Base-by-base conservation (phyloP, 1,284 basidiomycete species). In the Coniferiporia sulphurascens region DNA sequence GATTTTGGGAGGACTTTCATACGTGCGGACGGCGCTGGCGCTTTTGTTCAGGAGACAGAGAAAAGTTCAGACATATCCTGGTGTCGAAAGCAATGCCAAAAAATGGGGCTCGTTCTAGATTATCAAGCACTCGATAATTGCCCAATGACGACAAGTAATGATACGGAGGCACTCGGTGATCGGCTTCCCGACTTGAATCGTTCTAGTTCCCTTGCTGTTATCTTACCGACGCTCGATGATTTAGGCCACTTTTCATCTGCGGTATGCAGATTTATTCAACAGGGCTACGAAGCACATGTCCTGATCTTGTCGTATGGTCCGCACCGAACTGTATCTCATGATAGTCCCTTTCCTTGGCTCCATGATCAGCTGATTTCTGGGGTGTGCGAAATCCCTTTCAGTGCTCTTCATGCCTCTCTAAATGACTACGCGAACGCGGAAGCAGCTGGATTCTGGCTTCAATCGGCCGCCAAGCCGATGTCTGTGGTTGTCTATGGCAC, bases 231-330 rank as follows among this genome's bases (percentile, higher is more conserved):
- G 6, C 58, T 71, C 32, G 66, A 73, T 3, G 79, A 85, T 55
- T 64, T 86, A 15, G 61, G 54, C 1, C 58, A 66, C 4, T 71
- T 85, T 36, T 70, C 75, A 8, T 69, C 75, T 35, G 71, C 81
- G 3, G 65, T 75, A 0, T 87, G 85, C 69, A 71, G 68, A 50
- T 71, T 86, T 27, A 67, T 69, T 44, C 60, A 62, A 1, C 67
- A 69, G 35, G 76, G 77, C 15, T 70, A 78, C 60, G 64, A 63
- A 19, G 43, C 77, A 1, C 55, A 72, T 9, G 66, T 74, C 22
- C 68, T 76, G 52, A 67, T 82, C 15, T 72, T 73, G 45, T 51
- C 60, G 5, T 56, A 58, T 48, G 44, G 58, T 19, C 12, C n/a
- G 64, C 64, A 66, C 66, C 55, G 45, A 48, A 36, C 62, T 62